A percentile compares a stretch with the other conserved stretches of the same genome.
phyloP scores from a whole-genome alignment of 306 rosid genomes.

The Heteromeles arbutifolia region DNA sequence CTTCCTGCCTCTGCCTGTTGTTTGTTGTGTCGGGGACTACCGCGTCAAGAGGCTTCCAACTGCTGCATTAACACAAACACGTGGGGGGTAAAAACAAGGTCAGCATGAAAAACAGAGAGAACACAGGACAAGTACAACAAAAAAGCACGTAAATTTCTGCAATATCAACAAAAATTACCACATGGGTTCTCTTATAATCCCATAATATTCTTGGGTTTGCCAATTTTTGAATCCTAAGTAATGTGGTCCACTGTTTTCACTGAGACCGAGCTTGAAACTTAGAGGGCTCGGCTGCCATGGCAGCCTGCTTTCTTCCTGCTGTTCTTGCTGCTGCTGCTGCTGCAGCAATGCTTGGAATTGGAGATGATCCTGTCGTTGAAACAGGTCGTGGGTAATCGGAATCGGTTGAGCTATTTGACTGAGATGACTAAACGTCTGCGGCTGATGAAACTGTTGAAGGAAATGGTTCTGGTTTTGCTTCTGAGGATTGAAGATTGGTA shows the following conservation, averaged over 20 bases:
- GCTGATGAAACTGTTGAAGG: not conserved
- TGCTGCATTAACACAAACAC: constrained; percentile 8
- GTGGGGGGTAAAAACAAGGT: not conserved
- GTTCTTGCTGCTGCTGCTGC: constrained; percentile 8
- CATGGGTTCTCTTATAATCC: constrained; percentile 5
- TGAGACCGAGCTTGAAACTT: constrained; percentile 25
- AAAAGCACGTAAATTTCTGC: not conserved
- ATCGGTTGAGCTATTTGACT: constrained; percentile 1
- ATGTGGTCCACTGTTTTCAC: not conserved
- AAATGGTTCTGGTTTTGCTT: constrained; percentile 12
- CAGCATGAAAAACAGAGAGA: not conserved
- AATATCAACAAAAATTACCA: constrained; percentile 1
- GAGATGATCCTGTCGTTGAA: constrained; percentile 3
- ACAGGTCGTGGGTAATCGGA: constrained; percentile 7
- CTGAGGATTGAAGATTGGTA: constrained; percentile 3
- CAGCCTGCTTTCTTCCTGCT: not conserved
- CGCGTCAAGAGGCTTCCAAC: constrained; percentile 4
- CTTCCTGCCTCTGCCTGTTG: constrained; percentile 9
- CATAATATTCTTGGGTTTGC: constrained; percentile 13
- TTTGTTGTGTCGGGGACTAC: not conserved
- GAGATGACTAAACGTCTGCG: not conserved
- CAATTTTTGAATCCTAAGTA: constrained; percentile 9
- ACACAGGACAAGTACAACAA: not conserved
- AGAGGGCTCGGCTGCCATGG: constrained; percentile 5
- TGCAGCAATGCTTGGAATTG: not conserved